Evolutionary conservation across 768 basidiomycete genomes (phyloP).

Genomic region (Daedaleopsis sinensis): DNA sequence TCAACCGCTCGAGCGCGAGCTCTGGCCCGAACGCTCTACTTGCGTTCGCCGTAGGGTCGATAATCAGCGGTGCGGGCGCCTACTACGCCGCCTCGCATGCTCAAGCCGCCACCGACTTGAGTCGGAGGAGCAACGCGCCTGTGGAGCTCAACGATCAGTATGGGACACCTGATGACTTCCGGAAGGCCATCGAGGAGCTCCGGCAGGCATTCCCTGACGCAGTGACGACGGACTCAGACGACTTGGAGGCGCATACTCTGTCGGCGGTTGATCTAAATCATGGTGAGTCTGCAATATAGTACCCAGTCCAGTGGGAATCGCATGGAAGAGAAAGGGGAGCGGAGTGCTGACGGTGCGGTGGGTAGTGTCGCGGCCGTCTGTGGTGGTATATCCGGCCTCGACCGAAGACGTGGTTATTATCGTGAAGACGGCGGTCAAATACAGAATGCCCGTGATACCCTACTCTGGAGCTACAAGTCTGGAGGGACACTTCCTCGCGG

Average conservation of each 20-base stretch:
- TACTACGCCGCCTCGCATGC: neutral
- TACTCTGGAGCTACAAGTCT: slow-evolving; percentile 84
- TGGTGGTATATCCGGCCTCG: slow-evolving; percentile 65
- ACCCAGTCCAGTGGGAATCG: neutral
- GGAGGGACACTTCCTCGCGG: slow-evolving; percentile 75
- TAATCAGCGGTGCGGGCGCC: neutral
- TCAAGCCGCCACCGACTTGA: neutral
- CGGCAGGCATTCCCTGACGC: slow-evolving; percentile 39
- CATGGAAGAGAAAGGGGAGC: neutral
- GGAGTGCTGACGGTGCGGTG: neutral
- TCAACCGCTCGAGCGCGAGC: neutral
- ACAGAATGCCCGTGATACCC: slow-evolving; percentile 75
- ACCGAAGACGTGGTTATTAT: slow-evolving; percentile 85
- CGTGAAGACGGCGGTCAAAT: slow-evolving; percentile 74
- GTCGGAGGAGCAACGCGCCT: too few relatives aligned
- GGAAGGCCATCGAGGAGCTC: slow-evolving; percentile 55
- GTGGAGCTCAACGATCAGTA: slow-evolving; percentile 35
- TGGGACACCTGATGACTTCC: slow-evolving; percentile 58
- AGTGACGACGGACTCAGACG: slow-evolving; percentile 55
- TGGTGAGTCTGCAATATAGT: slow-evolving; percentile 37
- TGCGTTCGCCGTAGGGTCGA: neutral
- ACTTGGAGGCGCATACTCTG: slow-evolving; percentile 56
- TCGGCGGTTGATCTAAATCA: slow-evolving; percentile 54
- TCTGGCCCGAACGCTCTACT: neutral
- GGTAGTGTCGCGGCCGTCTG: slow-evolving; percentile 50